These are phyloP conservation scores for Neurospora sp. DNA, from an alignment of 2,329 filamentous ascomycete species.

Conservation along the genomic window DNA sequence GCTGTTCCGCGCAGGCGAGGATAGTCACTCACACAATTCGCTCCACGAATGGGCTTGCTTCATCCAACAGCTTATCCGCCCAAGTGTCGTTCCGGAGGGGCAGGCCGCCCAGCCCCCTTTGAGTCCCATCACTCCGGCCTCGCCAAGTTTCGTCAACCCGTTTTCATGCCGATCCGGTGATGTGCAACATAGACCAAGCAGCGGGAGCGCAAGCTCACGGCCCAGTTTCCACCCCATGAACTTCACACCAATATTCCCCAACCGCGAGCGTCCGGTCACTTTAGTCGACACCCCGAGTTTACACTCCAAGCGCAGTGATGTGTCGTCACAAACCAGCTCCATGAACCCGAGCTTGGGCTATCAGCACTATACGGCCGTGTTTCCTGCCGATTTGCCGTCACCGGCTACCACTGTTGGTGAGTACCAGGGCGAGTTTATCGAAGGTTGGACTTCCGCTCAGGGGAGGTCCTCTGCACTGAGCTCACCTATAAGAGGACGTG, in stretches of 20 bases:
- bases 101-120: slow-evolving; percentile 32
- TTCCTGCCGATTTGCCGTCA: slow-evolving; percentile 47
- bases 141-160: slow-evolving; percentile 44
- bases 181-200: slow-evolving; percentile 33
- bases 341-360: slow-evolving; percentile 30
- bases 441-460: slow-evolving; percentile 51
- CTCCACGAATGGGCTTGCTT: slow-evolving; percentile 52
- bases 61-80: slow-evolving; percentile 36
- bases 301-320: slow-evolving; percentile 51
- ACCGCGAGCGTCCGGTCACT: slow-evolving; percentile 39
- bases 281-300: slow-evolving; percentile 52
- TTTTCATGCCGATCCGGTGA: slow-evolving; percentile 35
- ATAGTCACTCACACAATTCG: slow-evolving; percentile 28
- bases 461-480: slow-evolving; percentile 48
- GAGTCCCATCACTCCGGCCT: slow-evolving; percentile 43
- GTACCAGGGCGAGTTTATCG: slow-evolving; percentile 46
- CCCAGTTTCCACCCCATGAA: slow-evolving; percentile 36
- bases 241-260: slow-evolving; percentile 38
- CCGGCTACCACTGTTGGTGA: slow-evolving; percentile 43
- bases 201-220: slow-evolving; percentile 30
- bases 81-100: slow-evolving; percentile 11
- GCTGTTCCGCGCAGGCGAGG: slow-evolving; percentile 48
- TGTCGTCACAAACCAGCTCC: slow-evolving; percentile 48
- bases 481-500: slow-evolving; percentile 45
- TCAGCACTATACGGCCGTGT: slow-evolving; percentile 40